Base-by-base conservation (phyloP, 495 filamentous ascomycete species). In the Halenospora varia region DNA sequence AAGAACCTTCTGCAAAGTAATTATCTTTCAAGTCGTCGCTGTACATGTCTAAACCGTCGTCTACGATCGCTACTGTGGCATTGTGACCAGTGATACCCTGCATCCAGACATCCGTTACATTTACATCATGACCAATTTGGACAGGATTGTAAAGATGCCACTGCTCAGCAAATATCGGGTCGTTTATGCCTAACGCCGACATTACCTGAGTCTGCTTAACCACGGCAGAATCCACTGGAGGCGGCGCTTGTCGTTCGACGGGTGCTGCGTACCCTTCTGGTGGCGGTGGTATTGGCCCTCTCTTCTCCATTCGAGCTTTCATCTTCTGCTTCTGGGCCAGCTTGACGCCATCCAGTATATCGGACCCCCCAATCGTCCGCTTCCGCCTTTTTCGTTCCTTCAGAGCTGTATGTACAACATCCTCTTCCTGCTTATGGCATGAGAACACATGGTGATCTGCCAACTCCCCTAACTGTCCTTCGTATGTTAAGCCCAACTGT, bases 21-120 rank as follows among this genome's bases (percentile, higher is more conserved):
- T 98, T 98, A 52, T 82, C 87, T 65, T 89, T 92, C 22, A 98
- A 72, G 68, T 98, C 94, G 13, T 93, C 83, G 75, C 91, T 96
- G 72, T 98, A 88, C 90, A 98, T 94, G 65, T 98, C 94, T 61
- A 98, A 71, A 1, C 94, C 94, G 72, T 98, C 94, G 63, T 98
- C 94, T 9, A 98, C 89, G 65, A 98, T 92, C 40, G 92, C 91
- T 3, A 94, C 90, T 1, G 87, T 94, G 10, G 88, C 81, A 61
- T 94, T 94, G 62, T 89, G 80, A 23, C 94, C 94, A 0, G 95
- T 98, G 35, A 96, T 86, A n/a, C 92, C 92, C 57, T 92, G 81
- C 60, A 89, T 67, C 94, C 94, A 98, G 17, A 97, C 72, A 25
- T 84, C 91, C 1, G 92, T 94, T 25, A 97, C 92, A 66, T 98